Evolutionary conservation across 2,329 filamentous ascomycete genomes (phyloP).

Genomic region (Hymenoscyphus infarciens): DNA sequence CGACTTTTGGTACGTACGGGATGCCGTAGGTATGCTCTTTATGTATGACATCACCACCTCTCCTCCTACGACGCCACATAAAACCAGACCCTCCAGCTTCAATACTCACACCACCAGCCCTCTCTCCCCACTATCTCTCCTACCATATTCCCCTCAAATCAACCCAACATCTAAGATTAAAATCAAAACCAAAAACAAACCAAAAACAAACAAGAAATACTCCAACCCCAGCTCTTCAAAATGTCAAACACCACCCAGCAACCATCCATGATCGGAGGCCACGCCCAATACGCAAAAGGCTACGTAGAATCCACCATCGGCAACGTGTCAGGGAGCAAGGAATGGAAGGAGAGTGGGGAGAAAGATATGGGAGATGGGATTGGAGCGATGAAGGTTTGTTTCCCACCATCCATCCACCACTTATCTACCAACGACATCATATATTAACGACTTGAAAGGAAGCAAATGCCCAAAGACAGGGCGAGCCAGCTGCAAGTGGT

Average conservation of each 20-base stretch:
- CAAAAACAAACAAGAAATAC: background rate
- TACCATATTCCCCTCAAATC: background rate
- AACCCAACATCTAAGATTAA: no score
- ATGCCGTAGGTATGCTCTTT: no score
- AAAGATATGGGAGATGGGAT: constrained; percentile 61
- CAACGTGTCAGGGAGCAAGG: constrained; percentile 55
- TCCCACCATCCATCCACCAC: no score
- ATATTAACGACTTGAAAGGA: constrained; percentile 5
- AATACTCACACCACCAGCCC: no score
- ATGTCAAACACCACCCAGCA: constrained; percentile 24
- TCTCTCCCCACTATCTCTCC: background rate
- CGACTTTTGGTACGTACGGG: no score
- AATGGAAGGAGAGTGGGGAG: constrained; percentile 62
- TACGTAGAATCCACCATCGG: constrained; percentile 56
- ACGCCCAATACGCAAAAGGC: constrained; percentile 67
- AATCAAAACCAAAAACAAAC: background rate
- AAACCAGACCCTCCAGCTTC: background rate
- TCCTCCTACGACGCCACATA: background rate
- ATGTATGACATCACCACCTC: background rate
- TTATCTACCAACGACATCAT: no score
- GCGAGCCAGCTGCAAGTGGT: constrained; percentile 21
- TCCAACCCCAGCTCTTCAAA: background rate
- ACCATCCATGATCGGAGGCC: constrained; percentile 58
- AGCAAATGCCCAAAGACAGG: constrained; percentile 13
- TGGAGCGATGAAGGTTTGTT: constrained; percentile 47